Base-by-base conservation (phyloP, 352 stramenopile genomes). In the Globisporangium uncinulatum region DNA sequence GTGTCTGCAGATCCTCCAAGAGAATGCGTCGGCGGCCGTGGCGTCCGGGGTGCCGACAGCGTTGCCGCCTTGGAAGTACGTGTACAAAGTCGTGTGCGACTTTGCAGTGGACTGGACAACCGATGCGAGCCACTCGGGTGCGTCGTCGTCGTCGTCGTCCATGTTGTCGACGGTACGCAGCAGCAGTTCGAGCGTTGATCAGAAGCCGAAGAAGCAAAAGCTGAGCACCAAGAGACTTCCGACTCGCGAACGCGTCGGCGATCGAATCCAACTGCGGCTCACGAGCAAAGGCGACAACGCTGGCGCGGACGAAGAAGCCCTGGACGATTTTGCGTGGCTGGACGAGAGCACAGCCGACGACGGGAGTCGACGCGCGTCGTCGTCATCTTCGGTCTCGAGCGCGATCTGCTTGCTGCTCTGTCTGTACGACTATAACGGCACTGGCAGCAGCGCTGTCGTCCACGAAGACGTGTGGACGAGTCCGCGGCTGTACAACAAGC, bases 401-500 rank as follows among this genome's bases (percentile, higher is more conserved):
- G 74, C 80, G 5, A 67, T 90, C 20, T 66, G 74, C 11, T 62
- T 90, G 55, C 69, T 90, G 3, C 67, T 62, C 29, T 84, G 76
- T 64, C 71, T 90, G 62, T 82, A 83, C 53, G 73, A 81, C 56
- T 81, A 68, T 51, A 69, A 63, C 21, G 51, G n/a, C 34, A 45
- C 9, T 15, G 42, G 49, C 34, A 45, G 49, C 54, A 19, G 31
- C 19, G 54, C 34, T 5, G 58, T 59, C 56, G 42, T 76, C 6
- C 54, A 77, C 61, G 55, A 82, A 65, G 67, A 78, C 51, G 48
- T 85, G 34, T 94, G 84, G 84, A 70, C 66, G 21, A 94, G 74
- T 44, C 70, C 80, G n/a, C 69, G 76, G 19, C 62, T 94, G 61
- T 86, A 80, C 61, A 87, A 87, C 62, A 94, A 92, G 59, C 62